These are phyloP conservation scores for Cordia subcordata DNA, from an alignment of 257 asterid species.

Conservation along the genomic window DNA sequence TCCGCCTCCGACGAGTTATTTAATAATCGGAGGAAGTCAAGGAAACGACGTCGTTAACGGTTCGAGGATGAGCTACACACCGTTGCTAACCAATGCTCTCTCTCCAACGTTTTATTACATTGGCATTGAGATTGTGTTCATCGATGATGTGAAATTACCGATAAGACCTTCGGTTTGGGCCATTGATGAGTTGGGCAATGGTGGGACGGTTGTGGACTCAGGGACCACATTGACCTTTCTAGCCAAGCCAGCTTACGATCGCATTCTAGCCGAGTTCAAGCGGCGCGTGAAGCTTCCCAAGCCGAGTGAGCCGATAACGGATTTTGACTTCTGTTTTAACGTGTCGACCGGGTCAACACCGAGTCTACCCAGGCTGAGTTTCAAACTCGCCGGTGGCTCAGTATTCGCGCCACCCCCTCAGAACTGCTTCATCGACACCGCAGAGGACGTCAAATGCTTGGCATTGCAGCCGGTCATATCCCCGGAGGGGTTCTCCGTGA, in stretches of 20 bases:
- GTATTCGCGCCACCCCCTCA: slow-evolving; percentile 50
- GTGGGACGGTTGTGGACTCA: slow-evolving; percentile 78
- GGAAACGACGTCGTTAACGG: slow-evolving; percentile 12
- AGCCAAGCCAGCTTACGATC: slow-evolving; percentile 50
- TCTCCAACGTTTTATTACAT: slow-evolving; percentile 68
- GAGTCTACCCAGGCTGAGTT: slow-evolving; percentile 60
- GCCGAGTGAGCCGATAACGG: slow-evolving; percentile 29
- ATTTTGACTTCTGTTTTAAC: slow-evolving; percentile 63
- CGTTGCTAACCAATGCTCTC: slow-evolving; percentile 44
- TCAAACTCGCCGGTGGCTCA: slow-evolving; percentile 58
- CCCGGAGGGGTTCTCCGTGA: slow-evolving; percentile 43
- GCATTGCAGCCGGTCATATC: slow-evolving; percentile 61
- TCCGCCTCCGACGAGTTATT: slow-evolving; percentile 73
- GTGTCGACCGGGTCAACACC: slow-evolving; percentile 31
- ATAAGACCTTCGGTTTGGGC: slow-evolving; percentile 72
- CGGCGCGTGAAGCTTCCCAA: slow-evolving; percentile 47
- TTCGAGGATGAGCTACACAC: slow-evolving; percentile 44
- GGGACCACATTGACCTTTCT: slow-evolving; percentile 77
- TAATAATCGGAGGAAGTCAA: slow-evolving; percentile 54
- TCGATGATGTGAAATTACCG: slow-evolving; percentile 43
- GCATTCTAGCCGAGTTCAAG: slow-evolving; percentile 35
- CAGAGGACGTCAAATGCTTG: slow-evolving; percentile 54
- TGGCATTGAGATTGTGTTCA: slow-evolving; percentile 34
- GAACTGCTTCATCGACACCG: slow-evolving; percentile 67
- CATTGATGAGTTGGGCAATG: slow-evolving; percentile 56